Conservation (phyloP, 805 yeast genomes). For the Hanseniaspora meyeri region DNA sequence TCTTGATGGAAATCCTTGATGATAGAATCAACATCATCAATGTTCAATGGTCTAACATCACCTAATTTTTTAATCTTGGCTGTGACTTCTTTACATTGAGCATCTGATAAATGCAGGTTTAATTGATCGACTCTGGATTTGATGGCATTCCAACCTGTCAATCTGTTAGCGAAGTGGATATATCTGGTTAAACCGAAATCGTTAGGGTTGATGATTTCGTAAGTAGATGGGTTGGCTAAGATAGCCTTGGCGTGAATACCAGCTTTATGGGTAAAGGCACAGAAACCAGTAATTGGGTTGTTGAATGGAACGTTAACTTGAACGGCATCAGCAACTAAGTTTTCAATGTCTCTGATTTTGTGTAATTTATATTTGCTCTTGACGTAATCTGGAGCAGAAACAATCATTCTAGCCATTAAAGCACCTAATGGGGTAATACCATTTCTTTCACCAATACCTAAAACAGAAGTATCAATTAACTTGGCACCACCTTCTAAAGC, state of each 20-base stretch:
- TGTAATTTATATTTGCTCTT: constrained; percentile 87
- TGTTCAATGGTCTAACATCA: constrained; percentile 84
- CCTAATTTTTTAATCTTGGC: constrained; percentile 86
- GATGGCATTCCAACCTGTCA: constrained; percentile 99
- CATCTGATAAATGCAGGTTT: constrained; percentile 78
- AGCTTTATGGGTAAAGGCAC: constrained; percentile 98
- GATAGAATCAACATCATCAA: constrained; percentile 95
- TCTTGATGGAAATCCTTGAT: constrained; percentile 87
- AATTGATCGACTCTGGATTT: constrained; percentile 95
- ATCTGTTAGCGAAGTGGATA: constrained; percentile 93
- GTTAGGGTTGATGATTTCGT: constrained; percentile 85
- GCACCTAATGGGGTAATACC: constrained; percentile 98
- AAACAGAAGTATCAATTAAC: constrained; percentile 84
- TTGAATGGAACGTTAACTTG: constrained; percentile 95
- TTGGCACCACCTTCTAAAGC: constrained; percentile 97
- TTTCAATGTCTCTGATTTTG: constrained; percentile 90
- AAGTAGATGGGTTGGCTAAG: constrained; percentile 96
- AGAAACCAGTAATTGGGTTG: constrained; percentile 97
- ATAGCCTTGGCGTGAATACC: constrained; percentile 99
- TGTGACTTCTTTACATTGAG: constrained; percentile 90
- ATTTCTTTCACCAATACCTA: constrained; percentile 97
- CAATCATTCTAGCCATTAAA: constrained; percentile 97
- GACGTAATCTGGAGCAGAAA: constrained; percentile 94
- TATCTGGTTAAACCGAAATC: constrained; percentile 94
- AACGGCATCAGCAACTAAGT: constrained; percentile 91